Evolutionary conservation across 192 early-diverging fungal species (phyloP), one percentile per base, ranked within the genome.

Genomic region (Coemansia pectinata): DNA sequence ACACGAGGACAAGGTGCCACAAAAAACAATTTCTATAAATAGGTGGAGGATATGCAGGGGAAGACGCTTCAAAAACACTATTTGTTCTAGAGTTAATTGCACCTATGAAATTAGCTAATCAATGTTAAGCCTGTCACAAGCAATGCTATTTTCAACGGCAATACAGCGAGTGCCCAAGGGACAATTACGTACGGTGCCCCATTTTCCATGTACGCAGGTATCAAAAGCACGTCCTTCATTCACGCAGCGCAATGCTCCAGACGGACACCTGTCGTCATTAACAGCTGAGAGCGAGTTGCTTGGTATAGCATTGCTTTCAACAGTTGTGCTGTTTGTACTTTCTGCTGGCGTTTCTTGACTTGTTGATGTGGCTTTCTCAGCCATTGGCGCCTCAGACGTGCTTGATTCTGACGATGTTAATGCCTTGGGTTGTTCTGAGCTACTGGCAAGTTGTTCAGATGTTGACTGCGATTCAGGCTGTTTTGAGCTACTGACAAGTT

Each of bases 181-280:
- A 48, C 79, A 81, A 0, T 47, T 53, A n/a, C 79, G 70, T 12
- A 81, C 47, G 21, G 65, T 65, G 17, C 79, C 79, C 78, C 78
- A 81, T 23, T 57, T 63, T 10, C 73, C 73, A 73, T 63, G 64
- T n/a, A 81, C 62, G 15, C 78, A 81, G 8, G 78, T 81, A 47
- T 81, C 78, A 29, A 81, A 81, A 5, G 52, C 6, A 19, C 11
- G 10, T 5, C 40, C 63, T 4, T 62, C 73, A 2, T 17, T 4
- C 3, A 48, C 60, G 48, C 78, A 81, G 9, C 78, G 65, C 52
- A 81, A 34, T 36, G 39, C 45, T 3, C 78, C 78, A 0, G 34
- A 40, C 1, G 29, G 11, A 41, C 77, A 79, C 23, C 39, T 5
- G 19, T 25, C 10, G 39, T 63, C 5, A 25, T 31, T 4, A 38